Conservation (phyloP, 331 rosid genomes). For the Arachis monticola region DNA sequence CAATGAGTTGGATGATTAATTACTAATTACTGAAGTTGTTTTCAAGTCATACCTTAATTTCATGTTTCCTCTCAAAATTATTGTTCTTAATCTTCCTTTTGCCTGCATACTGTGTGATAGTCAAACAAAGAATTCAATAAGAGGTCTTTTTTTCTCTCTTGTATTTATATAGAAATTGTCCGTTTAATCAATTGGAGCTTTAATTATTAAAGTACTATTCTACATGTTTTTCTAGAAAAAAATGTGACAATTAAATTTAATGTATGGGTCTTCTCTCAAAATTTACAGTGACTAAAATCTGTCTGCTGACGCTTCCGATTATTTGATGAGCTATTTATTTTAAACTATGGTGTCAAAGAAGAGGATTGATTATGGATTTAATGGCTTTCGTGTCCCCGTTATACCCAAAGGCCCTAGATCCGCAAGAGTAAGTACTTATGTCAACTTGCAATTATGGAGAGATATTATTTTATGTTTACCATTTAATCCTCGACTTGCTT, state of each 20-base stretch:
- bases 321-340: constrained; percentile 59
- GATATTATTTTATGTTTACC: constrained; percentile 19
- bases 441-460: neutral
- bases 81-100: constrained; percentile 17
- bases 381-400: constrained; percentile 66
- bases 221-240: neutral
- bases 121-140: neutral
- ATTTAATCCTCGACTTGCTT: constrained; percentile 36
- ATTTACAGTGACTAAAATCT: constrained; percentile 58
- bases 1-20: constrained; percentile 1
- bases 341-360: constrained; percentile 86
- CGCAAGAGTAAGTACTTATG: constrained; percentile 64
- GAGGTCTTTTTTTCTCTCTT: constrained; percentile 8
- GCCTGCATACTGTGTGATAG: constrained; percentile 9
- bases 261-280: constrained; percentile 36
- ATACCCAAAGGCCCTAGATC: constrained; percentile 92
- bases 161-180: neutral
- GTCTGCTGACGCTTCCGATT: constrained; percentile 48
- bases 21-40: constrained; percentile 22
- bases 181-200: constrained; percentile 20
- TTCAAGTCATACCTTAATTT: constrained; percentile 30
- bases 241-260: constrained; percentile 35
- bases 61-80: constrained; percentile 3
- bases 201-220: constrained; percentile 28
- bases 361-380: constrained; percentile 65